Evolutionary conservation across 2,329 filamentous ascomycete genomes (phyloP).

Genomic region (Fusarium sp.): DNA sequence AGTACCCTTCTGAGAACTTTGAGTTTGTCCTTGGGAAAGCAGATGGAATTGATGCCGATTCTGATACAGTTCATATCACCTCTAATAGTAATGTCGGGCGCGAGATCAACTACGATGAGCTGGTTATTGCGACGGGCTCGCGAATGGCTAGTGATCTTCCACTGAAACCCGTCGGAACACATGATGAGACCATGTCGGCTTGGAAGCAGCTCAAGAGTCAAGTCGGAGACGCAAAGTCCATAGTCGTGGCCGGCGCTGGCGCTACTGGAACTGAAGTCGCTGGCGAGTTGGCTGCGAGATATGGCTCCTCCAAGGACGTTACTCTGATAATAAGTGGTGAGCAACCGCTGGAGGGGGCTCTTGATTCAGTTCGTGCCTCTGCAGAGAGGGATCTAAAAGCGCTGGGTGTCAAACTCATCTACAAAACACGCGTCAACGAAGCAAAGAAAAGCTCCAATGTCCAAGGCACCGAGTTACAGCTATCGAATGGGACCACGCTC

Average conservation of each 20-base stretch:
- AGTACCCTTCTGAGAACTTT: conserved; percentile 60
- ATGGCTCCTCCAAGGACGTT: conserved; percentile 49
- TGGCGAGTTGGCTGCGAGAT: conserved; percentile 54
- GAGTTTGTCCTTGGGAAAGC: conserved; percentile 65
- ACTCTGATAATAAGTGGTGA: conserved; percentile 45
- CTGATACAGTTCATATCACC: conserved; percentile 56
- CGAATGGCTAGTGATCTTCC: conserved; percentile 57
- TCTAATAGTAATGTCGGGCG: conserved; percentile 50
- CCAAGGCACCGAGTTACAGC: conserved; percentile 41
- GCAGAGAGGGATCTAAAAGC: conserved; percentile 44
- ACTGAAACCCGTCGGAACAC: conserved; percentile 62
- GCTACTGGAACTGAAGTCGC: conserved; percentile 56
- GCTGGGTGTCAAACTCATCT: conserved; percentile 50
- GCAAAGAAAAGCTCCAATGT: conserved; percentile 12
- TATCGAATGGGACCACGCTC: conserved; percentile 51
- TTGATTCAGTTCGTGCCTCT: conserved; percentile 51
- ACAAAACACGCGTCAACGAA: conserved; percentile 52
- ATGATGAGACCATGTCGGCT: conserved; percentile 57
- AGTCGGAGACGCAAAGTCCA: conserved; percentile 47
- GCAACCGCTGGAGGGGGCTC: conserved; percentile 32
- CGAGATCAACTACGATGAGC: conserved; percentile 62
- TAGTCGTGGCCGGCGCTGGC: conserved; percentile 57
- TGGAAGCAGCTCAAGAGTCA: conserved; percentile 51
- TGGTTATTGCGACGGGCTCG: conserved; percentile 68
- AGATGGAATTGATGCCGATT: conserved; percentile 51